phyloP scores from a whole-genome alignment of 208 protist species.

The Acanthamoeba sp. region DNA sequence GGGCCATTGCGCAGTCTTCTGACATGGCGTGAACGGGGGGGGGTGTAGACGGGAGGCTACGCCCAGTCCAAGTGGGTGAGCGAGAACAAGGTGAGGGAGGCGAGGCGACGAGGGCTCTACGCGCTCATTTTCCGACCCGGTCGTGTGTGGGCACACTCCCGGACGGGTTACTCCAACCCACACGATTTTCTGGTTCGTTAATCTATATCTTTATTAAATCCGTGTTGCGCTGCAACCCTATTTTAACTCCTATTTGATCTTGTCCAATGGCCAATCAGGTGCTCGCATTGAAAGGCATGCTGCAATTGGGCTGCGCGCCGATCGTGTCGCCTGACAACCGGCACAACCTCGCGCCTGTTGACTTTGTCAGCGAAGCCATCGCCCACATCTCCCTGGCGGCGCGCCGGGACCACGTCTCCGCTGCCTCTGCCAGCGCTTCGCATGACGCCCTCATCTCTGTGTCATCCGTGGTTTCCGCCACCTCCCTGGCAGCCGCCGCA shows the following conservation, averaged over 20 bases:
- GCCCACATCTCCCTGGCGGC: neutral
- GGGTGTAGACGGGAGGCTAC: slow-evolving; percentile 18
- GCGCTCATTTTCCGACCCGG: slow-evolving; percentile 47
- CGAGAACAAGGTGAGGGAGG: neutral
- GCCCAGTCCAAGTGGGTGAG: slow-evolving; percentile 48
- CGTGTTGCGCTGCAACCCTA: too few relatives aligned
- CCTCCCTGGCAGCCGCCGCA: neutral
- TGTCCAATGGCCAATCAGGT: too few relatives aligned
- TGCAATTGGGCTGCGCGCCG: slow-evolving; percentile 28
- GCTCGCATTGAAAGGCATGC: neutral
- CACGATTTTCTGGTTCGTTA: slow-evolving; percentile 57
- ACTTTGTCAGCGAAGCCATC: slow-evolving; percentile 39
- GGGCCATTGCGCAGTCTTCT: neutral
- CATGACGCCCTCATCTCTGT: neutral
- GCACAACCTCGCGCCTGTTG: slow-evolving; percentile 54
- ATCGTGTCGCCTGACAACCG: neutral
- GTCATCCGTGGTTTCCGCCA: neutral
- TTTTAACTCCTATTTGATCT: too few relatives aligned
- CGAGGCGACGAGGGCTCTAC: neutral
- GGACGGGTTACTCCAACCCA: slow-evolving; percentile 25
- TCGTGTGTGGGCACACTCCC: neutral
- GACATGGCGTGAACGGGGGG: too few relatives aligned
- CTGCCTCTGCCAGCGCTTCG: neutral
- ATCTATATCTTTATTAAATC: neutral
- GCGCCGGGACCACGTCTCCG: neutral